phyloP scores from a whole-genome alignment of 352 stramenopile species.

The Pilasporangium apinafurcum region DNA sequence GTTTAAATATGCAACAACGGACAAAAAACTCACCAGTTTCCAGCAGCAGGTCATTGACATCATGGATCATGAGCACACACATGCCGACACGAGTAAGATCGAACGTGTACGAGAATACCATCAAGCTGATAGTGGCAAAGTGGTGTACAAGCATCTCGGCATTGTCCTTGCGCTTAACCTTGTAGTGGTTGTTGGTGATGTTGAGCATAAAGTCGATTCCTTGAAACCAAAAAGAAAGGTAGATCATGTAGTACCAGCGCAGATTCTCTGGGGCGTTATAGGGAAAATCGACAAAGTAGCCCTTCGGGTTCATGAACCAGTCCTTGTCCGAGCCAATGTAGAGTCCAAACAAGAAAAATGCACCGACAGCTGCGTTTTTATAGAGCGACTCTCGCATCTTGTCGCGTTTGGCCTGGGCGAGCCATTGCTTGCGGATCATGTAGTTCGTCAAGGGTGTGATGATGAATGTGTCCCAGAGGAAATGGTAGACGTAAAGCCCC shows the following conservation, averaged over 20 bases:
- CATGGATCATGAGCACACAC: conserved; percentile 81
- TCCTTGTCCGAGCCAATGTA: conserved; percentile 56
- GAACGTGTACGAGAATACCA: conserved; percentile 70
- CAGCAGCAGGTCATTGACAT: conserved; percentile 74
- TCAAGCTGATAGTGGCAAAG: conserved; percentile 69
- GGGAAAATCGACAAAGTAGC: conserved; percentile 61
- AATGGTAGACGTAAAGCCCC: conserved; percentile 69
- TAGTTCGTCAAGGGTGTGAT: conserved; percentile 46
- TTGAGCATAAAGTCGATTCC: conserved; percentile 83
- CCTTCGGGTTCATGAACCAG: conserved; percentile 71
- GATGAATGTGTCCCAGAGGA: conserved; percentile 49
- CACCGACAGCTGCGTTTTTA: conserved; percentile 70
- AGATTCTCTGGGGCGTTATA: conserved; percentile 32
- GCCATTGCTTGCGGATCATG: conserved; percentile 27
- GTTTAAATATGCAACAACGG: not conserved
- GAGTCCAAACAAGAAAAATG: conserved; percentile 50
- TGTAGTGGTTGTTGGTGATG: conserved; percentile 75
- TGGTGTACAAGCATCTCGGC: conserved; percentile 78
- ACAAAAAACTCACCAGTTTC: conserved; percentile 30
- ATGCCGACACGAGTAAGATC: conserved; percentile 65
- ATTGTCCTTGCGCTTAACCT: conserved; percentile 80
- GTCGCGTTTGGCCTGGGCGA: conserved; percentile 58
- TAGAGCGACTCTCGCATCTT: conserved; percentile 83
- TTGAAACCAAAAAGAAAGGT: conserved; percentile 78
- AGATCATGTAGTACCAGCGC: conserved; percentile 85